These are phyloP conservation scores for Otatea glauca DNA, from an alignment of 176 grass and related monocot genomes.

Conservation along the genomic window DNA sequence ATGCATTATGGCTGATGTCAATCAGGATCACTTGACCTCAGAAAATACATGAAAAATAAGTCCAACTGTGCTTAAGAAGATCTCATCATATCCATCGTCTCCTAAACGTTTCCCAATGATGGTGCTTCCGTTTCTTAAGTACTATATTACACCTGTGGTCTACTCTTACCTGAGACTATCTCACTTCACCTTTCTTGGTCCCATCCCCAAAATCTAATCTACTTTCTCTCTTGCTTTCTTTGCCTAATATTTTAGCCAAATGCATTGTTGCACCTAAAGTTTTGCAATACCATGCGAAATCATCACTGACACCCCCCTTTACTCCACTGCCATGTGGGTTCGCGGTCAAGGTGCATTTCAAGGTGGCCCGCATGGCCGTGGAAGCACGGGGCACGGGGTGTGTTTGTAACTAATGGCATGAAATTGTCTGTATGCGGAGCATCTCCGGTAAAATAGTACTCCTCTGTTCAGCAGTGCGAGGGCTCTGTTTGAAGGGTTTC, in stretches of 20 bases:
- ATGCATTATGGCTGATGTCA: background rate
- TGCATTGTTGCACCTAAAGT: slow-evolving; percentile 3
- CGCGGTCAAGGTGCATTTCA: background rate
- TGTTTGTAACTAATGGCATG: background rate
- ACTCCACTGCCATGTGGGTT: background rate
- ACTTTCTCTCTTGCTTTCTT: slow-evolving; percentile 14
- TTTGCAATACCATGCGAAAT: background rate
- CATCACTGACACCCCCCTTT: background rate
- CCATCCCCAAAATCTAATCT: slow-evolving; percentile 44
- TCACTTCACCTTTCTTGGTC: slow-evolving; percentile 45
- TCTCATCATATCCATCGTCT: slow-evolving; percentile 40
- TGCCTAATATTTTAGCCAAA: background rate
- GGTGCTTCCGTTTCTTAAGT: slow-evolving; percentile 9
- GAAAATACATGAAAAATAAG: background rate
- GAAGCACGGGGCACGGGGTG: background rate
- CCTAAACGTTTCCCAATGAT: slow-evolving; percentile 24
- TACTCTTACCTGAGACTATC: slow-evolving; percentile 23
- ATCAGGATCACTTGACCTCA: background rate
- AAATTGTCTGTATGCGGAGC: background rate
- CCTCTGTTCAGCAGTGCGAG: too few species aligned
- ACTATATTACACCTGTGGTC: slow-evolving; percentile 14
- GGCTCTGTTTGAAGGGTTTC: too few species aligned
- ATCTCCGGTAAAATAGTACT: too few species aligned
- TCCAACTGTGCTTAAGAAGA: background rate
- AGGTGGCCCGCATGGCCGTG: background rate